Base-by-base conservation (phyloP, 306 rosid genomes). In the Medicago lupulina region DNA sequence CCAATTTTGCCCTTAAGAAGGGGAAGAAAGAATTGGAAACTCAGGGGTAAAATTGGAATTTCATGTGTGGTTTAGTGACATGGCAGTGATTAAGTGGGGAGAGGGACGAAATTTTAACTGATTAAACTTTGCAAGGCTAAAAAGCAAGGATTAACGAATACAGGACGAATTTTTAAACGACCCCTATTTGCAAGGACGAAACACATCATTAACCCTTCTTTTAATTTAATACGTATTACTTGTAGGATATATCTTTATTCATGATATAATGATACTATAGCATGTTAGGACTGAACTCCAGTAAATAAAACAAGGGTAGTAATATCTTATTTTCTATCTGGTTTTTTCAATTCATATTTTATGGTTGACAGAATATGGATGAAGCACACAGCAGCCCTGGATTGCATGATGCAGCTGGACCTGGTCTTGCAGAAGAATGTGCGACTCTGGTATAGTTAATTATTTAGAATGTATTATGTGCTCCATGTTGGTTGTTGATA, bases 341-440 rank as follows among this genome's bases (percentile, higher is more conserved):
- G 13, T 75, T 74, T 84, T 28, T 28, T 28, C n/a, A 28, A 28
- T 1, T 83, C 25, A 16, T 79, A 72, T 73, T 72, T 62, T 75
- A 25, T 68, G 58, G 73, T 31, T 74, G 43, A 69, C 92, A 96
- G 99, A 78, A 80, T 83, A 79, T 96, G 97, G 99, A 96, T 83
- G 99, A 96, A 87, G 92, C 91, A 68, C 96, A 92, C 83, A 92
- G 99, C 85, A 96, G 98, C 84, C 85, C 92, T 39, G 99, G 98
- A 13, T 72, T 92, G 87, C 98, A 90, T 85, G 90, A 93, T 64
- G 98, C 98, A 15, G 97, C 99, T 83, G 99, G 99, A 85, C 97
- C 98, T 83, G 97, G 90, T 82, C 97, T 96, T 84, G 88, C 89
- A 17, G 99, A 96, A 88, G 99, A 96, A 86, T 96, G 98, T 83